Evolutionary conservation across 1,284 basidiomycete genomes (phyloP).

Genomic region (Amylostereum chailletii): DNA sequence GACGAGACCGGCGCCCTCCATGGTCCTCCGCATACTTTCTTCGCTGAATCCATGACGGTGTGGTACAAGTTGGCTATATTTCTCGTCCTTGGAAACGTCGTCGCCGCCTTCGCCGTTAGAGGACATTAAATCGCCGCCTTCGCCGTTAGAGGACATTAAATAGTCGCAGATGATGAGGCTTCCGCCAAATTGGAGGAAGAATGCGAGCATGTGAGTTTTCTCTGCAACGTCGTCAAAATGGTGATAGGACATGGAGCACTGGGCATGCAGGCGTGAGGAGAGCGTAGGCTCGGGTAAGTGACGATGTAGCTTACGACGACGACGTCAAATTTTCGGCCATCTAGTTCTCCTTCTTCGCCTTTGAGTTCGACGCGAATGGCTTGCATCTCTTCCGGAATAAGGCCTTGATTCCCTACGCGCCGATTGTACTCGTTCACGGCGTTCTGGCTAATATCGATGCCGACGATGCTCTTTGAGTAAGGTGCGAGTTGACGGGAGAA

Average conservation of each 20-base stretch:
- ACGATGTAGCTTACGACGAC: slow-evolving; percentile 36
- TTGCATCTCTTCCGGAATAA: slow-evolving; percentile 47
- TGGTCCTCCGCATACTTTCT: slow-evolving; percentile 33
- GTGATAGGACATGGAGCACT: slow-evolving; percentile 67
- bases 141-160: slow-evolving; percentile 24
- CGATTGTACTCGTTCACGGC: slow-evolving; percentile 60
- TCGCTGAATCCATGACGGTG: slow-evolving; percentile 44
- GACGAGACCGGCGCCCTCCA: slow-evolving; percentile 38
- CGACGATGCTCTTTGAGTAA: slow-evolving; percentile 48
- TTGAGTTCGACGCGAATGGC: slow-evolving; percentile 45
- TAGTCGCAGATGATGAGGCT: slow-evolving; percentile 48
- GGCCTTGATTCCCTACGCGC: slow-evolving; percentile 45
- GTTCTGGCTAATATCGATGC: slow-evolving; percentile 60
- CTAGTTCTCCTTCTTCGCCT: slow-evolving; percentile 36
- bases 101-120: slow-evolving; percentile 14
- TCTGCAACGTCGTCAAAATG: slow-evolving; percentile 47
- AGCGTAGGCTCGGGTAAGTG: slow-evolving; percentile 1
- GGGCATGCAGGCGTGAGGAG: not conserved
- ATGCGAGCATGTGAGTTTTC: slow-evolving; percentile 42
- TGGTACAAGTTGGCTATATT: slow-evolving; percentile 35
- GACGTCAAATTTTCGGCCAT: slow-evolving; percentile 50
- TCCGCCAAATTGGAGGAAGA: slow-evolving; percentile 54
- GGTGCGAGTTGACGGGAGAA: slow-evolving; percentile 47
- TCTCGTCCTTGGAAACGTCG: slow-evolving; percentile 16
- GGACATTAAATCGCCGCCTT: slow-evolving; percentile 35